Conservation (phyloP, 1,284 basidiomycete genomes). For the Ceratobasidium sp. region DNA sequence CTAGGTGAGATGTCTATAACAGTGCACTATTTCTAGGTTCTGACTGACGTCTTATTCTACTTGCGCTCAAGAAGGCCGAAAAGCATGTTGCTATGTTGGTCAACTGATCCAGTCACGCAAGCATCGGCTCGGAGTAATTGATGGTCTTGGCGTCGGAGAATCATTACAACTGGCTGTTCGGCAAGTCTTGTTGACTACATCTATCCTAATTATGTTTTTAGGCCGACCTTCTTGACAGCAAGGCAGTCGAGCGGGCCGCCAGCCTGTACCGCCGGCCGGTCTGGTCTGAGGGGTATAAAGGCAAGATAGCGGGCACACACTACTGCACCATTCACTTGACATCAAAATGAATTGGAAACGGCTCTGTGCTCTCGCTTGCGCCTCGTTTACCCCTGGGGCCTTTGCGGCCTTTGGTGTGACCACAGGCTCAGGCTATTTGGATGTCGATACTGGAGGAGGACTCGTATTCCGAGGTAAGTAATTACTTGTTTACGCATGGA, state of each 20-base stretch:
- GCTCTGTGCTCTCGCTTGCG: slow-evolving; percentile 23
- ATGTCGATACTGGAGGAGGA: slow-evolving; percentile 43
- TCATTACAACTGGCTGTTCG: not conserved
- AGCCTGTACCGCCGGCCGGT: not conserved
- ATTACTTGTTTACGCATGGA: not conserved
- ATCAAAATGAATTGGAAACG: slow-evolving; percentile 39
- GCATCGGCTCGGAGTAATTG: slow-evolving; percentile 7
- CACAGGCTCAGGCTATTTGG: slow-evolving; percentile 23
- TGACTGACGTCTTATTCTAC: not conserved
- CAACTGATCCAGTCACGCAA: slow-evolving; percentile 3
- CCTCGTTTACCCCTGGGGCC: slow-evolving; percentile 2
- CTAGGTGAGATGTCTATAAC: not conserved
- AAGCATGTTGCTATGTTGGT: not conserved
- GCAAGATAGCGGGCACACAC: not conserved
- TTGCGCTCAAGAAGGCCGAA: not conserved
- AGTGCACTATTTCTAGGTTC: not conserved
- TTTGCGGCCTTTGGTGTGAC: slow-evolving; percentile 47
- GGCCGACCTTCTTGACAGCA: slow-evolving; percentile 6
- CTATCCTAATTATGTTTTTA: not conserved
- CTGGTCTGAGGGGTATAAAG: not conserved
- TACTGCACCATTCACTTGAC: not conserved
- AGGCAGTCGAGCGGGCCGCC: slow-evolving; percentile 1
- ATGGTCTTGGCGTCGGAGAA: slow-evolving; percentile 2
- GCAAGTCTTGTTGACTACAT: not conserved
- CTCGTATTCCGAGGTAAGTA: slow-evolving; percentile 42